Evolutionary conservation across 768 basidiomycete genomes (phyloP), one percentile per base, ranked within the genome.

Genomic region (Lactifluus pinguis): DNA sequence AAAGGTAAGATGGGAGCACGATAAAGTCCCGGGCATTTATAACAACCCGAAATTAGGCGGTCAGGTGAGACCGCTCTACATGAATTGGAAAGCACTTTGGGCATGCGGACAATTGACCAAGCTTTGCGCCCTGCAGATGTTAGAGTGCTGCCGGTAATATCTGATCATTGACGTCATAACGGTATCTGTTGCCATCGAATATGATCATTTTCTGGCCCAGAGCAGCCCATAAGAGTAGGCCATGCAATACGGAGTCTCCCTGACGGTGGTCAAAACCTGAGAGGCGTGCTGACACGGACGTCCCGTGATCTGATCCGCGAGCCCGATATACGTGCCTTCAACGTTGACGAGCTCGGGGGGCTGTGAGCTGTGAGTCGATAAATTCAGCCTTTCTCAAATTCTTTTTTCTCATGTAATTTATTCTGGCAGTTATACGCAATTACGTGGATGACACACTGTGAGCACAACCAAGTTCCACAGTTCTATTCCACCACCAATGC

Each of bases 401-500:
- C 34, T 2, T 25, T 17, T 15, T 57, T 45, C 57, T 58, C 41
- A 58, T 15, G 41, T n/a, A 10, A 50, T 17, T n/a, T 47, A 25
- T 47, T 11, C 11, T 13, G 10, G 11, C 21, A 8, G 21, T 42
- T 13, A 17, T 42, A 34, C 9, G 11, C 38, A 39, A 14, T 39
- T 39, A 38, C 39, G 47, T 49, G 49, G 55, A 19, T n/a, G 25
- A 36, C 38, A 36, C 38, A 19, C 41, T n/a, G 17, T 36, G 39
- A 38, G 34, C 41, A 10, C 57, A 41, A 2, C 36, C 25, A 7
- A 17, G 42, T n/a, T 47, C 7, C 19, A 15, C 45, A 41, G 48
- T 41, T 41, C 38, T 5, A 6, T 44, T 30, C n/a, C 44, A 49
- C 30, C 47, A 51, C 64, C 61, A 63, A 89, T 91, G 87, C 85